phyloP scores from a whole-genome alignment of 768 basidiomycete species.

The Trametes coccinea region DNA sequence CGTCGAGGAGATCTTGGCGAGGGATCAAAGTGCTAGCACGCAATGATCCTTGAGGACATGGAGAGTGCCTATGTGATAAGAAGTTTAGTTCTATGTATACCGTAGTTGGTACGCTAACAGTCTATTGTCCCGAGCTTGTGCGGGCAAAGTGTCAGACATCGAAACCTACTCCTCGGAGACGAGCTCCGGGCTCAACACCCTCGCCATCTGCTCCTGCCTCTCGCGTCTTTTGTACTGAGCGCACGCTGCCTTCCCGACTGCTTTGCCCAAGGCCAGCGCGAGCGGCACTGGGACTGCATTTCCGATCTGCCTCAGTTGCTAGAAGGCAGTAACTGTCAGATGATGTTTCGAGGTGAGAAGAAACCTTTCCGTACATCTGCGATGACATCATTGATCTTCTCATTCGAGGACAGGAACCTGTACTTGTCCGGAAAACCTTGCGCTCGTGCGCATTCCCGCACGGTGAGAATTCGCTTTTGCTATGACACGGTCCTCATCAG shows the following conservation, averaged over 20 bases:
- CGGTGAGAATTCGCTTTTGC: slow-evolving; percentile 72
- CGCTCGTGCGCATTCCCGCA: slow-evolving; percentile 68
- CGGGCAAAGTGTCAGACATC: neutral
- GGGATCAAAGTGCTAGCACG: slow-evolving; percentile 21
- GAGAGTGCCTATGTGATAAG: neutral
- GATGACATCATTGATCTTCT: slow-evolving; percentile 36
- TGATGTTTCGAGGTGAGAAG: neutral
- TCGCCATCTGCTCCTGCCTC: slow-evolving; percentile 22
- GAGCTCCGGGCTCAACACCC: slow-evolving; percentile 20
- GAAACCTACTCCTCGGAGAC: neutral
- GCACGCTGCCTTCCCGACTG: slow-evolving; percentile 45
- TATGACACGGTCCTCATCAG: slow-evolving; percentile 27
- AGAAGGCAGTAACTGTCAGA: neutral
- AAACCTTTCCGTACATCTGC: slow-evolving; percentile 49
- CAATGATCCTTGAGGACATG: neutral
- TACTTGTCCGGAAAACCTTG: slow-evolving; percentile 81
- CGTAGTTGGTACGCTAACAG: too few species aligned
- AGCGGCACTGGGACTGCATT: slow-evolving; percentile 79
- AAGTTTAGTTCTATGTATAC: too few species aligned
- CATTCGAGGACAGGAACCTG: slow-evolving; percentile 53
- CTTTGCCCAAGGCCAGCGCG: slow-evolving; percentile 59
- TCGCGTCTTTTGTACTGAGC: slow-evolving; percentile 46
- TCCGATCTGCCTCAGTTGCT: slow-evolving; percentile 80
- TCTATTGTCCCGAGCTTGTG: too few species aligned
- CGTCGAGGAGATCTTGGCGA: slow-evolving; percentile 75